phyloP scores from a whole-genome alignment of 768 basidiomycete genomes.

The Baorangia bicolor region DNA sequence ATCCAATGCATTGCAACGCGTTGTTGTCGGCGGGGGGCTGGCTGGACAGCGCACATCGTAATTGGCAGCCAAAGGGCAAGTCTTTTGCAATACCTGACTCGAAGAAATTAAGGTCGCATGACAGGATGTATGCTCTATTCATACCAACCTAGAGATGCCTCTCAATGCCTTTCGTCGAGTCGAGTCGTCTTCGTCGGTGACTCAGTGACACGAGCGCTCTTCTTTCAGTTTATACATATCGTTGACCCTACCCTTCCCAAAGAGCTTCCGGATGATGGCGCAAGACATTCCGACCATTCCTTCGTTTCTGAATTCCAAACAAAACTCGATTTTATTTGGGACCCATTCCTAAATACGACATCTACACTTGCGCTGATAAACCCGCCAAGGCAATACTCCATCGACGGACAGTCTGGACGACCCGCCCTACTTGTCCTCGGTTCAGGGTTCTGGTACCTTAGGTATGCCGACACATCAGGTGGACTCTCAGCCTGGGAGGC shows the following conservation, averaged over 20 bases:
- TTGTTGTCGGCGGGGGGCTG: slow-evolving; percentile 73
- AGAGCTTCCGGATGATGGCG: slow-evolving; percentile 50
- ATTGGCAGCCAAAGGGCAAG: slow-evolving; percentile 86
- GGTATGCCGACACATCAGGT: slow-evolving; percentile 68
- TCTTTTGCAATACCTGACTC: slow-evolving; percentile 24
- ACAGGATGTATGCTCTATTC: slow-evolving; percentile 78
- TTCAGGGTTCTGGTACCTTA: slow-evolving; percentile 87
- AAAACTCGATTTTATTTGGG: slow-evolving; percentile 71
- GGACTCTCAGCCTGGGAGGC: slow-evolving; percentile 78
- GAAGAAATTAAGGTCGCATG: slow-evolving; percentile 9
- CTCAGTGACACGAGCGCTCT: slow-evolving; percentile 76
- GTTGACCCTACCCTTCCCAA: slow-evolving; percentile 58
- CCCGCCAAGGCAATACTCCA: slow-evolving; percentile 1
- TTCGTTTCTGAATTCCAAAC: slow-evolving; percentile 47
- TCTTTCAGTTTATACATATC: slow-evolving; percentile 67
- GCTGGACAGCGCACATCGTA: slow-evolving; percentile 62
- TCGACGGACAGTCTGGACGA: slow-evolving; percentile 20
- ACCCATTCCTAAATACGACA: slow-evolving; percentile 81
- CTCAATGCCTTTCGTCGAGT: slow-evolving; percentile 54
- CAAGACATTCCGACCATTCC: slow-evolving; percentile 68
- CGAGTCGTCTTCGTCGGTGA: slow-evolving; percentile 81
- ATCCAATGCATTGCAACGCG: slow-evolving; percentile 71
- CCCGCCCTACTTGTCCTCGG: slow-evolving; percentile 79
- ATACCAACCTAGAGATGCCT: slow-evolving; percentile 56
- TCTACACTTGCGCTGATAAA: slow-evolving; percentile 47